Conservation (phyloP, 352 stramenopile genomes). For the Globisporangium mamillatum region DNA sequence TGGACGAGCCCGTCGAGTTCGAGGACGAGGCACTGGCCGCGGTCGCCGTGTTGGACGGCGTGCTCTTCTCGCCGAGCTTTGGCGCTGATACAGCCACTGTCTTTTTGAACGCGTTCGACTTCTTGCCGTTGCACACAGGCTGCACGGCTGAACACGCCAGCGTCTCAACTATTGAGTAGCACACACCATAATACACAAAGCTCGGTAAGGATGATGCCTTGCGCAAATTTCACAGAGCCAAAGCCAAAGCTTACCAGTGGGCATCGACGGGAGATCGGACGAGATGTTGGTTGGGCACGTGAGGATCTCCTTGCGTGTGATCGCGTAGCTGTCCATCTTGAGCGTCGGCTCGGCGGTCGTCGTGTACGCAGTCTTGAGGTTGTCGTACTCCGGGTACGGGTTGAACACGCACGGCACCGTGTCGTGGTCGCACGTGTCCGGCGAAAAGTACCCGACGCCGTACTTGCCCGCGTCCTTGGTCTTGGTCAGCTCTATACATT, state of each 20-base stretch:
- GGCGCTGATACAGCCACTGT: neutral
- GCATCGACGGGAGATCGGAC: neutral
- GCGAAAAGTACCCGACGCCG: conserved; percentile 69
- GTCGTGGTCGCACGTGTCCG: conserved; percentile 60
- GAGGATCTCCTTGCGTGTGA: conserved; percentile 33
- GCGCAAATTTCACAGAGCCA: neutral
- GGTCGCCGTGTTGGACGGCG: neutral
- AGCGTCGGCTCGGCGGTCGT: conserved; percentile 32
- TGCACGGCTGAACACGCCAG: conserved; percentile 48
- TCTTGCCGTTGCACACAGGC: conserved; percentile 52
- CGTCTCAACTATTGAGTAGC: conserved; percentile 28
- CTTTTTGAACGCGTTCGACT: conserved; percentile 59
- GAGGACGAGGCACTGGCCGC: neutral
- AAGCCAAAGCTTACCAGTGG: neutral
- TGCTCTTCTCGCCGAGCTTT: conserved; percentile 14
- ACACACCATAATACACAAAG: neutral
- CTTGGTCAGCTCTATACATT: conserved; percentile 9
- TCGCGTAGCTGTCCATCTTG: conserved; percentile 27
- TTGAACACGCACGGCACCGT: conserved; percentile 47
- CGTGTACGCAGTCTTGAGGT: conserved; percentile 71
- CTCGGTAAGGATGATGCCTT: neutral
- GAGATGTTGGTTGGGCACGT: conserved; percentile 27
- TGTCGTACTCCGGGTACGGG: conserved; percentile 72
- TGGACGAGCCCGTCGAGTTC: neutral
- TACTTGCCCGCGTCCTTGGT: conserved; percentile 55